These are phyloP conservation scores for Lachnellula occidentalis DNA, from an alignment of 2,329 filamentous ascomycete genomes.

Conservation along the genomic window DNA sequence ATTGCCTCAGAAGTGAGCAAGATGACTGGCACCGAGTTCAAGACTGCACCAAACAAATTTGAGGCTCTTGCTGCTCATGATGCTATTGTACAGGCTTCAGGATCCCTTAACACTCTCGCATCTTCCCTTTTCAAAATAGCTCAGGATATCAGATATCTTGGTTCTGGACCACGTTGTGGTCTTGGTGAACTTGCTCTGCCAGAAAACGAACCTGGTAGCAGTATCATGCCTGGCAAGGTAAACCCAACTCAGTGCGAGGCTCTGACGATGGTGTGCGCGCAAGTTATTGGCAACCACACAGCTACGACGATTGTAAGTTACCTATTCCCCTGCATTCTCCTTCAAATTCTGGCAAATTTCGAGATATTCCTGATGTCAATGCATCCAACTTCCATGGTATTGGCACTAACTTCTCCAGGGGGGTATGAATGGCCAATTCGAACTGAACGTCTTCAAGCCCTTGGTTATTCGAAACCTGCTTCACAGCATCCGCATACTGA, in stretches of 20 bases:
- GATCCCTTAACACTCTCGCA: constrained; percentile 88
- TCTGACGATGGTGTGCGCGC: constrained; percentile 93
- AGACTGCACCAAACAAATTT: constrained; percentile 98
- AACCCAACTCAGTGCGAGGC: constrained; percentile 98
- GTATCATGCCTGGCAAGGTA: constrained; percentile 99
- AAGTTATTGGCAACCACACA: constrained; percentile 97
- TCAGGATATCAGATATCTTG: constrained; percentile 95
- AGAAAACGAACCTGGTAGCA: constrained; percentile 96
- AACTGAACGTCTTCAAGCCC: constrained; percentile 98
- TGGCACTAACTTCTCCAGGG: constrained; percentile 37
- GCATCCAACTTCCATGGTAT: neutral
- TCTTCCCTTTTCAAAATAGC: constrained; percentile 94
- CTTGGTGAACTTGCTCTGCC: constrained; percentile 89
- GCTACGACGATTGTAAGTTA: constrained; percentile 65
- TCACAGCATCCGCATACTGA: constrained; percentile 81
- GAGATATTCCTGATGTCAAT: neutral
- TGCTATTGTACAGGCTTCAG: constrained; percentile 89
- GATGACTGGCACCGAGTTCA: constrained; percentile 89
- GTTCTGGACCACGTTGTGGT: constrained; percentile 90
- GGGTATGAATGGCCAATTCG: constrained; percentile 96
- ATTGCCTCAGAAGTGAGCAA: constrained; percentile 87
- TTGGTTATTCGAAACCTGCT: constrained; percentile 92
- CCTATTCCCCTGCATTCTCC: neutral
- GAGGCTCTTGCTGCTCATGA: constrained; percentile 95
- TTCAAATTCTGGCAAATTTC: neutral